A percentile compares a stretch with the other conserved stretches of the same genome.
Evolutionary conservation across 805 yeast species (phyloP).

Genomic region (Maudiozyma bulderi): DNA sequence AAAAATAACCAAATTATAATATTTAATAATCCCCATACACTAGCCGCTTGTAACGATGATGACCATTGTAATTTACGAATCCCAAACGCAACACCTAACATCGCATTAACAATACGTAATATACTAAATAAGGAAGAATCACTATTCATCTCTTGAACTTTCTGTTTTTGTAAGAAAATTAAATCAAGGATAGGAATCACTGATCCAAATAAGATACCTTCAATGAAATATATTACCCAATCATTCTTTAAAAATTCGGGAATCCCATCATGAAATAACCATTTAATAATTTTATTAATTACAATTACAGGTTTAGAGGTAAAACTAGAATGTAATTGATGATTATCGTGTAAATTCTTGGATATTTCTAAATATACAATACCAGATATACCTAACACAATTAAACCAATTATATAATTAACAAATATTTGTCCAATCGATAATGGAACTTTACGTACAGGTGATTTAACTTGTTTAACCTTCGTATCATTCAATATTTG

Average conservation of each 20-base stretch:
- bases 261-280: conserved; percentile 5
- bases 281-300: conserved; percentile 11
- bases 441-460: neutral
- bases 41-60: conserved; percentile 52
- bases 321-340: conserved; percentile 33
- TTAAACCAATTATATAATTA: conserved; percentile 11
- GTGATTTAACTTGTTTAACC: neutral
- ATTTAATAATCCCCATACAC: conserved; percentile 53
- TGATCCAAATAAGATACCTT: conserved; percentile 52
- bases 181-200: conserved; percentile 38
- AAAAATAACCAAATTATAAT: conserved; percentile 58
- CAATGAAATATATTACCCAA: conserved; percentile 32
- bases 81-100: conserved; percentile 64
- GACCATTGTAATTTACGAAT: conserved; percentile 62
- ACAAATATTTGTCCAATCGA: conserved; percentile 1
- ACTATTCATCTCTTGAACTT: conserved; percentile 7
- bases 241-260: conserved; percentile 2
- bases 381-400: conserved; percentile 36
- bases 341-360: conserved; percentile 44
- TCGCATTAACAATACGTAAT: conserved; percentile 36
- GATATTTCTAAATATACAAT: conserved; percentile 45
- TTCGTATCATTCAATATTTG: neutral
- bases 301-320: conserved; percentile 31
- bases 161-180: conserved; percentile 4
- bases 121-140: conserved; percentile 8